Conservation (phyloP, 306 rosid genomes). For the Arachis hypogaea region DNA sequence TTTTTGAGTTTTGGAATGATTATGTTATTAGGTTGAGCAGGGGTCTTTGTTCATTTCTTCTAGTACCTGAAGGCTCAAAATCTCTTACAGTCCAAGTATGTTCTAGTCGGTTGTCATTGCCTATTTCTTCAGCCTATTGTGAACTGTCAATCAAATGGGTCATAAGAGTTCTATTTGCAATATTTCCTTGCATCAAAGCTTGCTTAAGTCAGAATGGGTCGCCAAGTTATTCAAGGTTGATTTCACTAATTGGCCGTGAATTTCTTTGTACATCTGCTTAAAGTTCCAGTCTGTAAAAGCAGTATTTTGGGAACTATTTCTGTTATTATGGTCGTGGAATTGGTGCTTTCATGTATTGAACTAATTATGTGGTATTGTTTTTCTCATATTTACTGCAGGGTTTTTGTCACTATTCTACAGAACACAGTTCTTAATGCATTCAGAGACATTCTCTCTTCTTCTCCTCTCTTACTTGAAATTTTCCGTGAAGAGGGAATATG, state of each 20-base stretch:
- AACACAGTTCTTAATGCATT: slow-evolving; percentile 64
- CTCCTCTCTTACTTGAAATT: slow-evolving; percentile 64
- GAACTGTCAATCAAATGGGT: slow-evolving; percentile 85
- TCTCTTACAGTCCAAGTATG: slow-evolving; percentile 55
- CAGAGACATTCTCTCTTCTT: slow-evolving; percentile 70
- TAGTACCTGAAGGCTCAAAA: slow-evolving; percentile 62
- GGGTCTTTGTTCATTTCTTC: slow-evolving; percentile 87
- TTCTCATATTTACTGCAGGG: slow-evolving; percentile 58
- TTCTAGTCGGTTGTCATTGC: slow-evolving; percentile 59
- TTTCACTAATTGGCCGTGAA: slow-evolving; percentile 28
- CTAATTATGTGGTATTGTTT: slow-evolving; percentile 33
- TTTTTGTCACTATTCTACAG: slow-evolving; percentile 74
- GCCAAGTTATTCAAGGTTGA: slow-evolving; percentile 79
- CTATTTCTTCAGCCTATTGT: slow-evolving; percentile 67
- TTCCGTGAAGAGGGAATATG: slow-evolving; percentile 86
- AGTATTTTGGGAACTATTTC: not conserved
- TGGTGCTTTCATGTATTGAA: slow-evolving; percentile 24
- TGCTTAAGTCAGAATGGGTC: slow-evolving; percentile 78
- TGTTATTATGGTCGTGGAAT: slow-evolving; percentile 22
- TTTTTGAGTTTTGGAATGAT: slow-evolving; percentile 69
- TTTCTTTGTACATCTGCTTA: slow-evolving; percentile 9
- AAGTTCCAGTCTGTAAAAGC: slow-evolving; percentile 19
- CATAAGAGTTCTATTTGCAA: slow-evolving; percentile 70
- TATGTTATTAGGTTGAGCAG: slow-evolving; percentile 70
- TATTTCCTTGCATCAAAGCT: slow-evolving; percentile 90